Conservation (phyloP, 768 basidiomycete genomes). For the Psilocybe cubensis region DNA sequence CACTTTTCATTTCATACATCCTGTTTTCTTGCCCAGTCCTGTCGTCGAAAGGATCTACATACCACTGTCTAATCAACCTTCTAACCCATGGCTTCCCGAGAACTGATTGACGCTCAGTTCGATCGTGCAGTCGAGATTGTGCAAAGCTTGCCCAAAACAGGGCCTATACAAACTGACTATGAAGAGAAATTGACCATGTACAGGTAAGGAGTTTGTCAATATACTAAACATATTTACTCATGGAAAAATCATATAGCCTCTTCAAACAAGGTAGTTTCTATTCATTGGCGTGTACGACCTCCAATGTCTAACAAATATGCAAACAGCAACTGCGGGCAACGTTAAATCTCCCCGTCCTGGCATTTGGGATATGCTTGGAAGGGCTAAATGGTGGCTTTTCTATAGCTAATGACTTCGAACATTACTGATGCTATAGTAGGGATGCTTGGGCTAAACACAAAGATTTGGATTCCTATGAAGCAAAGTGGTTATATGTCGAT, state of each 20-base stretch:
- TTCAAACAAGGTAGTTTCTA: slow-evolving; percentile 83
- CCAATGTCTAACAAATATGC: slow-evolving; percentile 10
- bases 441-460: slow-evolving; percentile 96
- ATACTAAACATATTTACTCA: slow-evolving; percentile 9
- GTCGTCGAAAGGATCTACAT: background rate
- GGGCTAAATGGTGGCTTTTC: slow-evolving; percentile 77
- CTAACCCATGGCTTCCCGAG: slow-evolving; percentile 57
- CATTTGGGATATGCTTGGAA: slow-evolving; percentile 88
- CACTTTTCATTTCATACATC: background rate
- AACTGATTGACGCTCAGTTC: slow-evolving; percentile 84
- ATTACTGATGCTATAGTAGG: no score
- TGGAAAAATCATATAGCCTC: slow-evolving; percentile 51
- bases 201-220: slow-evolving; percentile 50
- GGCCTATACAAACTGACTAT: slow-evolving; percentile 94
- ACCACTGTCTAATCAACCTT: background rate
- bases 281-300: background rate
- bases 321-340: slow-evolving; percentile 86
- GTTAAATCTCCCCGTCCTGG: slow-evolving; percentile 79
- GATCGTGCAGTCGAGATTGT: slow-evolving; percentile 94
- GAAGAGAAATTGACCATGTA: slow-evolving; percentile 96
- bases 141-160: slow-evolving; percentile 89
- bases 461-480: slow-evolving; percentile 76
- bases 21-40: background rate
- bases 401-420: no score
- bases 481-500: slow-evolving; percentile 90